Percentiles rank a stretch among this genome's conserved stretches.
Evolutionary conservation across 1,284 basidiomycete species (phyloP).

Genomic region (Malassezia obtusa): DNA sequence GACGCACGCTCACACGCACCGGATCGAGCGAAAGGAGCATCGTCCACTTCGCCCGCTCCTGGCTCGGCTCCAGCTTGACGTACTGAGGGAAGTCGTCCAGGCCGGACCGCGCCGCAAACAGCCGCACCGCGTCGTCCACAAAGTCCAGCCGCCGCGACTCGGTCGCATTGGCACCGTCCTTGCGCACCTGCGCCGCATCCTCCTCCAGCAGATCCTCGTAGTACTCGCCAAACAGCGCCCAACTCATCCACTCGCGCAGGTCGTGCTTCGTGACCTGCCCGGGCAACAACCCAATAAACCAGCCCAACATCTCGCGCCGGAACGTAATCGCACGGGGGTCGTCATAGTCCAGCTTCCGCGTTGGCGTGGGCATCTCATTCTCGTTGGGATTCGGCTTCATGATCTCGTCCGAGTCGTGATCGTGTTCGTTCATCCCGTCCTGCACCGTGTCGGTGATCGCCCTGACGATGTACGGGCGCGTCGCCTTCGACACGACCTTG

Average conservation of each 20-base stretch:
- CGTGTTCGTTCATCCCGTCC: slow-evolving; percentile 21
- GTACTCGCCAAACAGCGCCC: slow-evolving; percentile 31
- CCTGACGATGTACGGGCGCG: slow-evolving; percentile 18
- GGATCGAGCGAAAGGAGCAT: slow-evolving; percentile 46
- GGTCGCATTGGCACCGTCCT: slow-evolving; percentile 7
- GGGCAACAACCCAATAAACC: slow-evolving; percentile 27
- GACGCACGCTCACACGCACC: slow-evolving; percentile 26
- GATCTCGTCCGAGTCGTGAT: background rate
- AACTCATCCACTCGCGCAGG: slow-evolving; percentile 41
- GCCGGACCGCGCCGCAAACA: slow-evolving; percentile 40
- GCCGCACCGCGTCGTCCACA: slow-evolving; percentile 28
- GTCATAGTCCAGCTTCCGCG: slow-evolving; percentile 20
- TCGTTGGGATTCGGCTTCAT: background rate
- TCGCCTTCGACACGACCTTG: slow-evolving; percentile 23
- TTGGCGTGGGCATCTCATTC: slow-evolving; percentile 3
- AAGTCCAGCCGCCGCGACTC: slow-evolving; percentile 26
- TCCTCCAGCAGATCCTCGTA: slow-evolving; percentile 28
- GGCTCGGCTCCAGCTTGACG: slow-evolving; percentile 4
- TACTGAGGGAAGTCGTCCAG: slow-evolving; percentile 20
- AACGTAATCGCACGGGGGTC: slow-evolving; percentile 38
- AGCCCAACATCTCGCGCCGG: slow-evolving; percentile 26
- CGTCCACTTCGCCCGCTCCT: slow-evolving; percentile 11
- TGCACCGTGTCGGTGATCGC: slow-evolving; percentile 27
- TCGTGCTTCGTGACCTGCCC: slow-evolving; percentile 32
- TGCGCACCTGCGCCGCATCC: slow-evolving; percentile 5